A percentile compares a stretch with the other conserved stretches of the same genome.
These are phyloP conservation scores for Alisma plantagoaquatica DNA, from an alignment of 106 monocot species.

Conservation along the genomic window DNA sequence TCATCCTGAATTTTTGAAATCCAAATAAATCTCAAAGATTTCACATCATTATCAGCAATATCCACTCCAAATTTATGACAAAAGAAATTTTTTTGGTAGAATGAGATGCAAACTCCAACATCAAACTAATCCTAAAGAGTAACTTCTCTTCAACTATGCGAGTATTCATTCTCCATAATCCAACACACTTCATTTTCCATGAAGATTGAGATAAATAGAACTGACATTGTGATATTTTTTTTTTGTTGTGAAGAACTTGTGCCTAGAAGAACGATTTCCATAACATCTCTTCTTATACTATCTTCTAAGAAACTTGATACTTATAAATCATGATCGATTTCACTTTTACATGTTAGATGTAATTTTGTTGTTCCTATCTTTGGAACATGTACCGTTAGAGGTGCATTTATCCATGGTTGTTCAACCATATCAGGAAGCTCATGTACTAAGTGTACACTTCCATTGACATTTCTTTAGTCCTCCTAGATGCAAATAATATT, in stretches of 20 bases:
- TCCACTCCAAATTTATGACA: conserved; percentile 65
- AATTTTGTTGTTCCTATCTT: no score
- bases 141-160: conserved; percentile 92
- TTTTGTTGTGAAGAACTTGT: conserved; percentile 96
- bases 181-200: conserved; percentile 71
- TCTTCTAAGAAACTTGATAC: conserved; percentile 68
- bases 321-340: conserved; percentile 25
- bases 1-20: conserved; percentile 97
- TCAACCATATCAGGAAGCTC: conserved; percentile 37
- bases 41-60: conserved; percentile 78
- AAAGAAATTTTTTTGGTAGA: neutral
- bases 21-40: conserved; percentile 70
- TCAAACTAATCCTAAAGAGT: neutral
- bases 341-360: neutral
- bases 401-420: conserved; percentile 69
- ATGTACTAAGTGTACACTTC: conserved; percentile 5
- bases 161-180: conserved; percentile 98
- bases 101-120: neutral
- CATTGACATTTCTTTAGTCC: conserved; percentile 14
- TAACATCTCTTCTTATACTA: conserved; percentile 82
- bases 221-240: conserved; percentile 95
- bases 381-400: conserved; percentile 8
- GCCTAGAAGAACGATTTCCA: conserved; percentile 88
- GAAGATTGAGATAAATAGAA: conserved; percentile 84
- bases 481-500: conserved; percentile 41